Evolutionary conservation across 129 eudicot species (phyloP), one percentile per base, ranked within the genome.

Genomic region (Solidago caesia): DNA sequence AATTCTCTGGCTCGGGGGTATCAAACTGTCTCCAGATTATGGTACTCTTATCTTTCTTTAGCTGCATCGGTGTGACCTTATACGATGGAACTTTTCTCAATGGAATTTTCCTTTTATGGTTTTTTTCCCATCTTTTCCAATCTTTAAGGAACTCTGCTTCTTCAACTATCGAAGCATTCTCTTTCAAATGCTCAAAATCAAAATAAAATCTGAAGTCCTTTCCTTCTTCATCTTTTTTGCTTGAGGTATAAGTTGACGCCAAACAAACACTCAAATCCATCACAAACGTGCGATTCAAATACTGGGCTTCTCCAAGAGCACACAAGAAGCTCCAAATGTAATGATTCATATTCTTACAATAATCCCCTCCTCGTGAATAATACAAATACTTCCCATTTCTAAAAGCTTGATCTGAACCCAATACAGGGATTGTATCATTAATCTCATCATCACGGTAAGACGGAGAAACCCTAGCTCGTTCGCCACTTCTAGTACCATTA

Each of bases 111-210:
- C 41, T 79, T 64, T 88, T 91, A 68, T 87, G 96, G 39, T 81
- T 81, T 79, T 81, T 95, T 67, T 91, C 91, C 96, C 94, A 95
- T 76, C 60, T 84, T 83, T 74, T 88, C 99, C 99, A 91, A 68
- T 95, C 97, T 73, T 79, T 78, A 46, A 79, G 85, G 15, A 95
- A 95, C 62, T 95, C 94, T 2, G 80, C 89, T 82, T 91, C 97
- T 63, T 91, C 99, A 45, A 87, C 94, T 65, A 95, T 87, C 5
- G 94, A 84, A 55, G 90, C 83, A n/a, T 41, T 72, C 76, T 95
- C 97, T 78, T 95, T 95, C 87, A 95, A 75, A 84, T 95, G 99
- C 79, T 95, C 99, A 51, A 95, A 95, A 85, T 95, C 99, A 46
- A 87, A 95, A 77, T 95, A 95, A 82, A 88, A 95, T 67, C 97